Evolutionary conservation across 2,329 filamentous ascomycete species (phyloP), one percentile per base, ranked within the genome.

Genomic region (Neonectria ditissima): DNA sequence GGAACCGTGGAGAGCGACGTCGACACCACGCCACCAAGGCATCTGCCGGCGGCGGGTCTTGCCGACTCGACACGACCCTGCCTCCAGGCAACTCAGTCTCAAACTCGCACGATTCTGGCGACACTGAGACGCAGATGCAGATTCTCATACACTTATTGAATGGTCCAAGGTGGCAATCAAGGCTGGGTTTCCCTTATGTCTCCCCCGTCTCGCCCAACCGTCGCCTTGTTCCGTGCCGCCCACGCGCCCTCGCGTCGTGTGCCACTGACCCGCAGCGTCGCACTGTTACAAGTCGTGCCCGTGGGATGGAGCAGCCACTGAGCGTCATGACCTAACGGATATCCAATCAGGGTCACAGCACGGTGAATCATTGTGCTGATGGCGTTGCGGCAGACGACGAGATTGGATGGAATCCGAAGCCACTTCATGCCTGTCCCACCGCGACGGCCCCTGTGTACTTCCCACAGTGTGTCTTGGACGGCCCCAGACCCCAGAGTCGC

Each of bases 21-120:
- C 26, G 47, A 50, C 47, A 50, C 47, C 47, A 50, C 47, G 47
- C 47, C 47, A 50, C 47, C n/a, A 28, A 18, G 13, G 28, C 47
- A 50, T 34, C 26, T 50, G 28, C 47, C 47, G 47, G 28, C 26
- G 47, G 47, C 47, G 47, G 47, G 47, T 4, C 22, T n/a, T 50
- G 47, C 47, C 47, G 47, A 13, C 26, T 32, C n/a, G 28, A 20
- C 47, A n/a, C 47, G 28, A 50, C 47, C n/a, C 47, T 50, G 47
- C 5, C 26, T 32, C 9, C 30, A 30, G 26, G n/a, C 5, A 32
- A 34, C 10, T n/a, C 26, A 8, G 13, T 20, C 24, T 13, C 26
- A 11, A 13, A 20, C 28, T 50, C 47, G 47, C n/a, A 48, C 26
- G 26, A 48, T 48, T 26, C 16, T 10, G 5, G 45, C 18, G 26